Conservation (phyloP, 1,284 basidiomycete species). For the Heterobasidion occidentale region DNA sequence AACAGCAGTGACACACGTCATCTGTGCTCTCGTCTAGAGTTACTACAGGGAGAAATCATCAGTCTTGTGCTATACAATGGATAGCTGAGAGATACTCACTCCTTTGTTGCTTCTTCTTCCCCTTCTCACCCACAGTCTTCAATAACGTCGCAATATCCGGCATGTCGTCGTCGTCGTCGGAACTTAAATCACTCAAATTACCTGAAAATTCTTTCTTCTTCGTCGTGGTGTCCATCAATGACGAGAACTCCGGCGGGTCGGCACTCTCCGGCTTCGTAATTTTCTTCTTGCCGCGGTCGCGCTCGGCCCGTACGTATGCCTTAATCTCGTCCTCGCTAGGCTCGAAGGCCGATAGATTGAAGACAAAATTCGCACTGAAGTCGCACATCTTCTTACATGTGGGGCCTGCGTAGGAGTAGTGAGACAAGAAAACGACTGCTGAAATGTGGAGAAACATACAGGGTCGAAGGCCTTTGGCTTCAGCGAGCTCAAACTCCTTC, state of each 20-base stretch:
- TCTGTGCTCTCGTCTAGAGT: neutral
- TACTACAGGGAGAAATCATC: neutral
- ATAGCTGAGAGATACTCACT: neutral
- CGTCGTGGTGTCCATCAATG: neutral
- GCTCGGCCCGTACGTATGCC: conserved; percentile 15
- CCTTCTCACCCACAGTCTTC: conserved; percentile 18
- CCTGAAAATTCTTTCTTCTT: neutral
- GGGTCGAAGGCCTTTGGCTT: conserved; percentile 47
- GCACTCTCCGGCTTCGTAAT: neutral
- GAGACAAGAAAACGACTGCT: neutral
- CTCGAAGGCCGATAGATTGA: conserved; percentile 49
- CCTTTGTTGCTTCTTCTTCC: conserved; percentile 6
- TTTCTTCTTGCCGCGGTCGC: conserved; percentile 6
- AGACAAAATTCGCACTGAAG: conserved; percentile 37
- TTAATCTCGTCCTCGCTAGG: conserved; percentile 30
- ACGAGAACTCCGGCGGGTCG: neutral
- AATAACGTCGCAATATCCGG: conserved; percentile 27
- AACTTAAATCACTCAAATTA: conserved; percentile 19
- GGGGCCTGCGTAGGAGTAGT: conserved; percentile 30
- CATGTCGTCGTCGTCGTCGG: conserved; percentile 40
- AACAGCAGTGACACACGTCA: neutral
- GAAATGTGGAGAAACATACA: conserved; percentile 29
- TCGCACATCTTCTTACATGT: conserved; percentile 53
- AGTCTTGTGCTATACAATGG: too few relatives aligned
- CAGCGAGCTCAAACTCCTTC: conserved; percentile 47